phyloP scores from a whole-genome alignment of 1,139 yeast species.

The Yamadazyma jaroonii region DNA sequence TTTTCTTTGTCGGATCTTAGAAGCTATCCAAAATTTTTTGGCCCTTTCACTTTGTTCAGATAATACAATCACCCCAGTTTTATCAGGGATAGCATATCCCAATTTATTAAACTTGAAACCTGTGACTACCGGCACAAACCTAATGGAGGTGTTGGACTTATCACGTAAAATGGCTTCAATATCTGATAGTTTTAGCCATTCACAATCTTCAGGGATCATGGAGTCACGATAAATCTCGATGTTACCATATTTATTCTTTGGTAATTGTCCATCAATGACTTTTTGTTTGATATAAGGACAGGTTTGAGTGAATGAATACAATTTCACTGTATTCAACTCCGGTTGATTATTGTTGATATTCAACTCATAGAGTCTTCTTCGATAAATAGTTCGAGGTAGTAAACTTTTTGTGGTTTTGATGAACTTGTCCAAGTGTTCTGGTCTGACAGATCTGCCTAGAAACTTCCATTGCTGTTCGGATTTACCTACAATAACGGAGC shows the following conservation, averaged over 20 bases:
- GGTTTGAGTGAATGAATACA: constrained; percentile 31
- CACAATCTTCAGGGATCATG: constrained; percentile 34
- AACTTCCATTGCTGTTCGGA: constrained; percentile 41
- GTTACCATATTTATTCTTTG: constrained; percentile 33
- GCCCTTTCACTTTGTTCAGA: constrained; percentile 16
- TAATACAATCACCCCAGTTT: constrained; percentile 29
- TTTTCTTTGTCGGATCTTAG: constrained; percentile 17
- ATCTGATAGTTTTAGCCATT: constrained; percentile 27
- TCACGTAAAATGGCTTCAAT: constrained; percentile 23
- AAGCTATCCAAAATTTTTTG: constrained; percentile 29
- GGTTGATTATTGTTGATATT: constrained; percentile 20
- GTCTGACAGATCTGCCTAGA: constrained; percentile 31
- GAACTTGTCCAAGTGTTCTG: constrained; percentile 18
- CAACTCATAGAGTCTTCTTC: constrained; percentile 19
- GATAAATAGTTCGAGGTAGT: constrained; percentile 24
- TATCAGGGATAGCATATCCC: constrained; percentile 30
- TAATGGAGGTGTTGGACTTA: constrained; percentile 12
- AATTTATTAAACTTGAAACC: constrained; percentile 30
- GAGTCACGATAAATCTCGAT: constrained; percentile 29
- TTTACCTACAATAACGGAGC: constrained; percentile 27
- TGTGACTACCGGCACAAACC: constrained; percentile 33
- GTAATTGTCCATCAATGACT: constrained; percentile 16
- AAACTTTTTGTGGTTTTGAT: constrained; percentile 21
- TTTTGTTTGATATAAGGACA: constrained; percentile 23
- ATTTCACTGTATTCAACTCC: constrained; percentile 20